Percentiles rank a stretch among this genome's conserved stretches.
These are phyloP conservation scores for Ogataea ganodermae DNA, from an alignment of 805 yeast genomes.

Conservation along the genomic window DNA sequence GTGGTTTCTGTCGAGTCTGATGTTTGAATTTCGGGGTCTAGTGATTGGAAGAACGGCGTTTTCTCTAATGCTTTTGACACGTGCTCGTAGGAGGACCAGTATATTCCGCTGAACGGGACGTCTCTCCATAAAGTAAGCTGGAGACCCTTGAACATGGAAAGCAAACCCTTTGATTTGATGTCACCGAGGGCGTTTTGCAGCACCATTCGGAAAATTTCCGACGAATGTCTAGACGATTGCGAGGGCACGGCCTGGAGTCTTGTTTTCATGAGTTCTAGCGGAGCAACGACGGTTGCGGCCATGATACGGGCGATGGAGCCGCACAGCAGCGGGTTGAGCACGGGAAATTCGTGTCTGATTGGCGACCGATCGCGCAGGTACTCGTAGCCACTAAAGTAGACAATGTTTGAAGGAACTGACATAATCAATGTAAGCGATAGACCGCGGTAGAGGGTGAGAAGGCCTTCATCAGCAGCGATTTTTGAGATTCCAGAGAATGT, in stretches of 20 bases:
- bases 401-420: conserved; percentile 92
- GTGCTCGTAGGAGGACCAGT: conserved; percentile 86
- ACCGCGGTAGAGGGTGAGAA: conserved; percentile 84
- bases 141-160: conserved; percentile 78
- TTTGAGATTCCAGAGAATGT: conserved; percentile 72
- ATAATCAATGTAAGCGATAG: conserved; percentile 76
- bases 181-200: conserved; percentile 38
- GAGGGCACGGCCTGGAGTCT: conserved; percentile 86
- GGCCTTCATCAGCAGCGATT: conserved; percentile 74
- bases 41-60: conserved; percentile 20
- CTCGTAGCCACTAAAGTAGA: conserved; percentile 94
- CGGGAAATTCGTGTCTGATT: conserved; percentile 35
- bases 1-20: conserved; percentile 14
- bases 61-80: conserved; percentile 34
- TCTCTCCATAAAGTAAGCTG: conserved; percentile 93
- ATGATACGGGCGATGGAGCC: conserved; percentile 82
- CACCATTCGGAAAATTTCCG: conserved; percentile 51
- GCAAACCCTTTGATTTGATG: conserved; percentile 56
- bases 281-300: conserved; percentile 85
- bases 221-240: conserved; percentile 31
- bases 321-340: conserved; percentile 74
- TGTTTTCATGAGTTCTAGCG: conserved; percentile 84
- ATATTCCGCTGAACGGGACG: conserved; percentile 93
- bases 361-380: conserved; percentile 77
- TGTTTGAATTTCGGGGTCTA: conserved; percentile 29